These are phyloP conservation scores for Uronychia binucleata DNA, from an alignment of 73 alveolate genomes.

Conservation along the genomic window DNA sequence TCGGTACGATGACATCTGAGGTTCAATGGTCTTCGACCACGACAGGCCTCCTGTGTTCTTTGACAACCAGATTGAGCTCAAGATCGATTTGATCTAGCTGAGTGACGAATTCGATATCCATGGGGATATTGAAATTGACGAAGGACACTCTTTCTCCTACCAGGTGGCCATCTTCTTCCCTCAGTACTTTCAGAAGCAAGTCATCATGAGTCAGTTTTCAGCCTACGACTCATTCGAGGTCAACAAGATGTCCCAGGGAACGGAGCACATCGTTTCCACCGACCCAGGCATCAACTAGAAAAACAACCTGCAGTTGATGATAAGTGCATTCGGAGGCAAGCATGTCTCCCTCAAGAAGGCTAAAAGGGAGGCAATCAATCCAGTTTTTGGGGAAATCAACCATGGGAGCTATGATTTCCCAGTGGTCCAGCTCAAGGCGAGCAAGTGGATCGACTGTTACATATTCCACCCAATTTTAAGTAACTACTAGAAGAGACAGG, in stretches of 20 bases:
- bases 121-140: conserved; percentile 50
- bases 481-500: conserved; percentile 12
- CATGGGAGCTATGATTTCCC: background rate
- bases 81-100: conserved; percentile 12
- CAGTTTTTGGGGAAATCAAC: conserved; percentile 9
- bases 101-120: conserved; percentile 13
- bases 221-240: conserved; percentile 29
- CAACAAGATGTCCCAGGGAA: conserved; percentile 11
- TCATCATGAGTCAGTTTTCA: conserved; percentile 35
- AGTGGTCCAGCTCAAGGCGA: background rate
- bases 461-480: background rate
- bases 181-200: conserved; percentile 37
- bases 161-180: conserved; percentile 46
- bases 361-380: background rate
- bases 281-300: background rate
- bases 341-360: background rate
- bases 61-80: conserved; percentile 46
- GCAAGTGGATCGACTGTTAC: background rate
- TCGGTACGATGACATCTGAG: background rate
- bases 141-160: conserved; percentile 52
- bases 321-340: background rate
- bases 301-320: background rate
- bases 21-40: conserved; percentile 34
- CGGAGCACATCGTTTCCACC: background rate
- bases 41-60: conserved; percentile 52